Base-by-base conservation (phyloP, 2,329 filamentous ascomycete genomes). In the Nectriaceae sp. region DNA sequence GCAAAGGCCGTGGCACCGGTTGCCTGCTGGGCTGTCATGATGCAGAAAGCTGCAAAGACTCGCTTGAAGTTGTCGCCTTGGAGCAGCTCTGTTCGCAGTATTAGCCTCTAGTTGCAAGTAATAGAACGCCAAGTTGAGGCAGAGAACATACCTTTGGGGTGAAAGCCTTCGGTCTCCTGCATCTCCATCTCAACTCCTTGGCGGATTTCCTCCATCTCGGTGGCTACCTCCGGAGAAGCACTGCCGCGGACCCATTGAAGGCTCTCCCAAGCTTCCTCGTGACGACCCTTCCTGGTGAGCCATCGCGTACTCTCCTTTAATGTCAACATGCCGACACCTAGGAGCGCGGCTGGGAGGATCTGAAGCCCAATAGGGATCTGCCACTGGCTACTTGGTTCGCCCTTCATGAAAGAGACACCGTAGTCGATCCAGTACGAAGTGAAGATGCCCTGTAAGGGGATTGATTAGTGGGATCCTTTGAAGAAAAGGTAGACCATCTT, bases 331-430 rank as follows among this genome's bases (percentile, higher is more conserved):
- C 77, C 75, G 2, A 78, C 43, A 0, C 74, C 75, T 40, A 80
- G 72, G 1, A 78, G 50, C 1, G 63, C 72, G 0, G 74, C 76
- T 0, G 75, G 75, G 1, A 75, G 60, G 5, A 80, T 65, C 54
- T 80, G 77, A 4, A 82, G 65, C 0, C 75, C 78, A 44, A 83
- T 72, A 1, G 78, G 79, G 21, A 82, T 72, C 61, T 80, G 78
- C 80, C 78, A 83, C 63, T 82, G 78, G 2, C 62, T 62, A 0
- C 73, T 47, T 2, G 40, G 42, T 4, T 44, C 39, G 21, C 41
- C 16, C 10, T 45, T 24, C 19, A 48, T 36, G 39, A 37, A 41
- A 4, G 41, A 42, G 4, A 46, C 50, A 1, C 43, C 49, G 26
- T 55, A 54, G 24, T 52, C 46, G 18, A 50, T 39, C 52, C 49